Base-by-base conservation (phyloP, 345 rosid genomes). In the Brassica juncea region DNA sequence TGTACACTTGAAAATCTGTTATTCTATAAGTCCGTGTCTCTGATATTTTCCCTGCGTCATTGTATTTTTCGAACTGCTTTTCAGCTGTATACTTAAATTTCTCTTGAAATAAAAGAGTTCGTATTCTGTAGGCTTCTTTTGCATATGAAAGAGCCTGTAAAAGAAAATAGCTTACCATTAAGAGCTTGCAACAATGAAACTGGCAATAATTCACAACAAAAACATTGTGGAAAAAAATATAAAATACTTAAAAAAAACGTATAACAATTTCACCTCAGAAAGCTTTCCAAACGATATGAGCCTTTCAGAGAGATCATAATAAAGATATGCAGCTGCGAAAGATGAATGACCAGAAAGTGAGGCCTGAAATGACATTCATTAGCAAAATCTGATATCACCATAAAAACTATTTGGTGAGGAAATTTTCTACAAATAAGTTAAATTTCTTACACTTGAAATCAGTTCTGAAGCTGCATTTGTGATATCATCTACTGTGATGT, bases 131-230 rank as follows among this genome's bases (percentile, higher is more conserved):
- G 39, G 98, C 93, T 81, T 95, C 91, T 86, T 89, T 89, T 80
- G 98, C 97, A 82, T 81, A 86, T 68, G 81, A 82, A 79, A 95
- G 92, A 81, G 94, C 99, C 99, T 95, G 76, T 73, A 65, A 12
- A 16, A 64, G 55, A 75, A 54, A 57, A 64, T 21, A 28, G 32
- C 37, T 65, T 19, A 72, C 32, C 71, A 28, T 31, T n/a, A 80
- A 49, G 23, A 74, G 64, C 57, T 27, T 74, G 60, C 57, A 74
- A 62, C 67, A 74, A 80, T 64, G 23, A 70, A 79, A 21, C n/a
- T 39, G 39, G 79, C 7, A 80, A 69, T 21, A 37, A 52, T 14
- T 70, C 39, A 74, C 75, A 42, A 25, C 61, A 61, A 59, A 58
- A 15, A 3, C 4, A 3, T 64, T 31, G 55, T 39, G 42, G 61